Conservation (phyloP, 2,329 filamentous ascomycete genomes). For the Clarireedia paspali region DNA sequence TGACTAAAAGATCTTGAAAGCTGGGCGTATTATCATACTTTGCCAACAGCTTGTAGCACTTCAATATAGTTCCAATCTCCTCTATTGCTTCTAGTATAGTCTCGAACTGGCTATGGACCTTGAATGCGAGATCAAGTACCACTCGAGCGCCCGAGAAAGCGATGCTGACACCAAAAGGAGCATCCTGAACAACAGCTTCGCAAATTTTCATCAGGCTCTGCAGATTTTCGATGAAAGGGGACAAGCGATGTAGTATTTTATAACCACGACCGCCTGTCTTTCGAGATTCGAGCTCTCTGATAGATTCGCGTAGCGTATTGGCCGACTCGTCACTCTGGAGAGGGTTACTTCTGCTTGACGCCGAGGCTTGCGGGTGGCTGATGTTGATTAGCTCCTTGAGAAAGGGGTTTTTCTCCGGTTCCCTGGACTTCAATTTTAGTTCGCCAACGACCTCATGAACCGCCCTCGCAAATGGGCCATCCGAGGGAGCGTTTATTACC, state of each 20-base stretch:
- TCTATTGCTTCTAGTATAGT: conserved; percentile 9
- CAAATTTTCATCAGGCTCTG: conserved; percentile 8
- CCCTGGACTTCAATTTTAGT: no score
- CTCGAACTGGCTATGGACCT: conserved; percentile 4
- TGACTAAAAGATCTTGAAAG: neutral
- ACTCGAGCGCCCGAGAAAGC: no score
- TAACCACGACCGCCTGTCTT: conserved; percentile 6
- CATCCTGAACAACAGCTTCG: neutral
- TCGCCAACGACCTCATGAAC: no score
- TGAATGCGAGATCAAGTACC: no score
- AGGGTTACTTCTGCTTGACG: no score
- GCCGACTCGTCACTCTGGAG: neutral
- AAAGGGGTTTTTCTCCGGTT: no score
- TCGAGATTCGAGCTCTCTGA: conserved; percentile 6
- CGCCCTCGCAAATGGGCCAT: no score
- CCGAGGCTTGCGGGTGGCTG: no score
- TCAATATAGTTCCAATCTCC: conserved; percentile 8
- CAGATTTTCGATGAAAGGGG: conserved; percentile 6
- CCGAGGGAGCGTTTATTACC: no score
- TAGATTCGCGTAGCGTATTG: conserved; percentile 5
- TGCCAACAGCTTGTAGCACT: conserved; percentile 1
- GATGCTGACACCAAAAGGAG: no score
- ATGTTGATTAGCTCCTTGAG: no score
- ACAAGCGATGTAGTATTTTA: conserved; percentile 10
- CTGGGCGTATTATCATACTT: neutral